Percentiles rank a stretch among this genome's conserved stretches.
Conservation (phyloP, 139 green algal species). For the Pseudopediastrum boryanum region DNA sequence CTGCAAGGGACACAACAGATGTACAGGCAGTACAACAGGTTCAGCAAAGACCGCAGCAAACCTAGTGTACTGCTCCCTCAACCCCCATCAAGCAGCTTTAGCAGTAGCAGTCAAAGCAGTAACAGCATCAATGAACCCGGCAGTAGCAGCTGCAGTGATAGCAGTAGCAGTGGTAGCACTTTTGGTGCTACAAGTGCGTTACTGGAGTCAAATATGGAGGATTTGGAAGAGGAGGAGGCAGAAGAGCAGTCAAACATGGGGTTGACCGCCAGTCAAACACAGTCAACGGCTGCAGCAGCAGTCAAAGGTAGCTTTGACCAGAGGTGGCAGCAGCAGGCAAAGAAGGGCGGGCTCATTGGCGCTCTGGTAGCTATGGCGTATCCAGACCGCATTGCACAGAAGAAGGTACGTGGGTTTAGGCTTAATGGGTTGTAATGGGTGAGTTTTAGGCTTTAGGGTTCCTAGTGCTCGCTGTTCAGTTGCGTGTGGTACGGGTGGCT, state of each 20-base stretch:
- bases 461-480: too few relatives aligned
- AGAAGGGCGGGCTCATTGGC: slow-evolving; percentile 37
- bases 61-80: too few relatives aligned
- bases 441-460: too few relatives aligned
- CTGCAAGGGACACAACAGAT: slow-evolving; percentile 39
- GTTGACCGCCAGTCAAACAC: too few relatives aligned
- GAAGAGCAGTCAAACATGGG: background rate
- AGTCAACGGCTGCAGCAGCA: slow-evolving; percentile 18
- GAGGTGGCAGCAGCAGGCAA: slow-evolving; percentile 36
- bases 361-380: slow-evolving; percentile 65
- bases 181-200: background rate
- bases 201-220: background rate
- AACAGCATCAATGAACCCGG: background rate
- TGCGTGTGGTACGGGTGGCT: too few relatives aligned
- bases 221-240: background rate
- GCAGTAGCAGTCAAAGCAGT: background rate
- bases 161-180: background rate
- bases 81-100: background rate
- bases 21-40: slow-evolving; percentile 6
- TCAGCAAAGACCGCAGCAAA: background rate
- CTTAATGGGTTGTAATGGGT: too few relatives aligned
- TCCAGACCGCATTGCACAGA: slow-evolving; percentile 61
- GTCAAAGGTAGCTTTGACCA: slow-evolving; percentile 1
- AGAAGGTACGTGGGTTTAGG: background rate
- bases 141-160: background rate